Evolutionary conservation across 2,329 filamentous ascomycete genomes (phyloP).

Genomic region (Cercospora beticola): DNA sequence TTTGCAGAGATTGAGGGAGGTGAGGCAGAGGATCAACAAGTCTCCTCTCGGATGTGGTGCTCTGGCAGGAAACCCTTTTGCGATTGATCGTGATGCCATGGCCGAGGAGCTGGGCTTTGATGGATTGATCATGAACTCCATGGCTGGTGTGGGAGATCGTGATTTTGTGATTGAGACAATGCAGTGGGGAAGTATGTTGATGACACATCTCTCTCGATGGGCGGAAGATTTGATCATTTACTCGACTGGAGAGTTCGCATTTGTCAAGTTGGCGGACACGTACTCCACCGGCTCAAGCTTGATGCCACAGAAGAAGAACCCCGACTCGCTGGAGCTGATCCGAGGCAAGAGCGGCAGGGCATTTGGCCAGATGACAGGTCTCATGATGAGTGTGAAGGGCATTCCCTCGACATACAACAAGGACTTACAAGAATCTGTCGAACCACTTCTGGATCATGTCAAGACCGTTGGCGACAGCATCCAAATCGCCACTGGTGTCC

Average conservation of each 20-base stretch:
- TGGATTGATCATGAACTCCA: constrained; percentile 71
- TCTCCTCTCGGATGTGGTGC: constrained; percentile 72
- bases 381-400: constrained; percentile 75
- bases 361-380: constrained; percentile 77
- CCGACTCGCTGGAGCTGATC: constrained; percentile 70
- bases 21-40: constrained; percentile 71
- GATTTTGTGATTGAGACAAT: constrained; percentile 82
- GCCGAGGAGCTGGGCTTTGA: constrained; percentile 79
- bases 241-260: constrained; percentile 72
- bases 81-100: constrained; percentile 76
- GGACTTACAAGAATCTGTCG: constrained; percentile 83
- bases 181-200: constrained; percentile 75
- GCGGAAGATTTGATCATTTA: constrained; percentile 86
- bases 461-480: constrained; percentile 80
- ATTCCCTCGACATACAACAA: constrained; percentile 86
- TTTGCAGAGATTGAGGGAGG: constrained; percentile 72
- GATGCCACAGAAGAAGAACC: constrained; percentile 86
- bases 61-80: constrained; percentile 78
- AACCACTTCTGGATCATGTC: constrained; percentile 81
- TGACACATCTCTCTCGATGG: constrained; percentile 77
- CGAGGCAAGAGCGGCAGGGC: constrained; percentile 74
- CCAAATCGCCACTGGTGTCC: constrained; percentile 77
- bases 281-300: constrained; percentile 75
- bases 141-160: constrained; percentile 72
- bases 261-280: constrained; percentile 72